Base-by-base conservation (phyloP, 768 basidiomycete genomes). In the Leucocoprinus leucothites region DNA sequence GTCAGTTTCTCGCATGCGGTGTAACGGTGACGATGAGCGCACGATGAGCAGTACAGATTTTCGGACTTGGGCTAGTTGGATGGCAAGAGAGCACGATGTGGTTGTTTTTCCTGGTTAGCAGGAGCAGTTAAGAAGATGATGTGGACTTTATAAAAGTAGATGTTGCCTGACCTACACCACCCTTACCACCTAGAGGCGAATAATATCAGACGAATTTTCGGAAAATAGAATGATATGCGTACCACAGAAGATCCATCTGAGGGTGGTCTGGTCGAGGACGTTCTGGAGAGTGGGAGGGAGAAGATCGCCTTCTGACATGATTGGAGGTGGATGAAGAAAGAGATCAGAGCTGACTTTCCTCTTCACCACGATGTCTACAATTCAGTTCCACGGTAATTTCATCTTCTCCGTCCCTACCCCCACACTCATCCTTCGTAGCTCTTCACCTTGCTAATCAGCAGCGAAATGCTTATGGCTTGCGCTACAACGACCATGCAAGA, bases 181-280 rank as follows among this genome's bases (percentile, higher is more conserved):
- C 97, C 82, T 98, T 98, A 51, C 95, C 95, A 78, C 95, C 94
- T 97, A 38, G 65, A 60, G 57, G 49, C 51, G 26, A 56, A 49
- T 9, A 56, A 55, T 41, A 49, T 44, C 25, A 36, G 9, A 21
- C 36, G 51, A 38, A 49, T 51, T 22, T 25, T 31, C 25, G 48
- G 31, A 48, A 45, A 28, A 34, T 53, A 57, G 41, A 56, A 57
- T 19, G 26, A 82, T 31, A 5, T 31, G 11, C 89, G 57, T 71
- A 84, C 96, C 96, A 67, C 97, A 98, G 68, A 99, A 99, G 67
- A 99, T 98, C 96, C 96, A 99, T 69, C 98, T 97, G 58, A 98
- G 73, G 21, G 86, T 85, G 61, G 82, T 86, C 73, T 99, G 96
- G 70, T 98, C 95, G 26, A 99, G 74, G 47, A 99, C 77, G 67